These are phyloP conservation scores for Ilyonectria sp. DNA, from an alignment of 2,329 filamentous ascomycete genomes.

Conservation along the genomic window DNA sequence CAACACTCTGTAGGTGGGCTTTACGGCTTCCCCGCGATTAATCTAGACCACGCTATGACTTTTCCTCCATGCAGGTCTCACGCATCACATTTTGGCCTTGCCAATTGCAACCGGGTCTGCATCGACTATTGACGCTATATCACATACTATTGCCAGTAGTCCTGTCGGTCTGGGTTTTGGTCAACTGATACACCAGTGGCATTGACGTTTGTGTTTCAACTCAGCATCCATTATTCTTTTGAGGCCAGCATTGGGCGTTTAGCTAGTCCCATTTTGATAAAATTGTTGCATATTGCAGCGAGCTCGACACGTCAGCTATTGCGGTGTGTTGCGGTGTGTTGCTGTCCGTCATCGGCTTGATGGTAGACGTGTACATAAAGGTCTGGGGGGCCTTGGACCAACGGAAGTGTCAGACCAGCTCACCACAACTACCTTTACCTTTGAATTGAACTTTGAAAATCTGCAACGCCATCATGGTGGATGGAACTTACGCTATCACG, in stretches of 20 bases:
- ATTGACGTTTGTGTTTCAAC: background rate
- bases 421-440: background rate
- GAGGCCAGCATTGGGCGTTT: background rate
- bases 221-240: background rate
- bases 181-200: background rate
- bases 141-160: background rate
- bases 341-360: background rate
- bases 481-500: constrained; percentile 14
- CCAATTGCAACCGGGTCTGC: background rate
- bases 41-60: background rate
- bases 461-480: background rate
- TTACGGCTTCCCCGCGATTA: background rate
- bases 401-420: background rate
- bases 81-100: background rate
- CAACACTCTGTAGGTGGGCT: background rate
- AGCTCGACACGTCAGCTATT: background rate
- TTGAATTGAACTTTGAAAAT: background rate
- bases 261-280: background rate
- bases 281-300: background rate
- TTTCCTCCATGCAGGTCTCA: background rate
- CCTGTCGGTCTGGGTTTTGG: background rate
- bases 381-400: background rate
- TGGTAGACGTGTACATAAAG: background rate
- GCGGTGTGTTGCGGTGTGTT: background rate
- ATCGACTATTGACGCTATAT: background rate